Evolutionary conservation across 1,284 basidiomycete species (phyloP), one percentile per base, ranked within the genome.

Genomic region (Volvariella surrecta): DNA sequence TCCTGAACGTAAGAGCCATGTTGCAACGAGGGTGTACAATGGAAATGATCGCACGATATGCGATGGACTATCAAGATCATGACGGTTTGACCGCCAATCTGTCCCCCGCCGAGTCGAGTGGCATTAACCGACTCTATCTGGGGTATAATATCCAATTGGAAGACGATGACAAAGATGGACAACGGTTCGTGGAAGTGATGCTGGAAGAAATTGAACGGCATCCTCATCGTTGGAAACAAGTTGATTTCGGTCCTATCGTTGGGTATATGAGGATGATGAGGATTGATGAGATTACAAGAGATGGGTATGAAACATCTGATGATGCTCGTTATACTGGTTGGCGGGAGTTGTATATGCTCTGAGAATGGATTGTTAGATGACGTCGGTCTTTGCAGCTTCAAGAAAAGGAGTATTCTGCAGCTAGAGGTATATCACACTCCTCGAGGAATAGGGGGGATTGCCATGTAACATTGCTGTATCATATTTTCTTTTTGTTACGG

Each of bases 61-160:
- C 68, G 8, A 71, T 85, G 64, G 56, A 61, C 11, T 84, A 85
- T 52, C 53, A 56, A 0, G 78, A 79, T 52, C 47, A 56, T 9
- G 59, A 63, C 3, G 82, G 82, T 1, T 63, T 84, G 19, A 46
- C 73, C 40, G 66, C 66, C 13, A 59, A 61, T 31, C 50, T 70
- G 10, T 43, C 67, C 31, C 52, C 63, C 4, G 32, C 22, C 10
- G 32, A 41, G 7, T 53, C 58, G 15, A 39, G 47, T 19, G 40
- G 40, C 38, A 46, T 55, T 42, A 52, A 60, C 53, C 59, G 68
- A 22, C 52, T 82, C 8, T 76, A 67, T 50, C 63, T 85, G 7
- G 82, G 82, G 3, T 85, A 78, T 78, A 84, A 83, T 50, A 69
- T 85, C 44, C 51, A 58, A 17, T 56, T 76, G 13, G 40, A 42